Conservation (phyloP, 192 early-diverging fungal species). For the Podila verticillata region DNA sequence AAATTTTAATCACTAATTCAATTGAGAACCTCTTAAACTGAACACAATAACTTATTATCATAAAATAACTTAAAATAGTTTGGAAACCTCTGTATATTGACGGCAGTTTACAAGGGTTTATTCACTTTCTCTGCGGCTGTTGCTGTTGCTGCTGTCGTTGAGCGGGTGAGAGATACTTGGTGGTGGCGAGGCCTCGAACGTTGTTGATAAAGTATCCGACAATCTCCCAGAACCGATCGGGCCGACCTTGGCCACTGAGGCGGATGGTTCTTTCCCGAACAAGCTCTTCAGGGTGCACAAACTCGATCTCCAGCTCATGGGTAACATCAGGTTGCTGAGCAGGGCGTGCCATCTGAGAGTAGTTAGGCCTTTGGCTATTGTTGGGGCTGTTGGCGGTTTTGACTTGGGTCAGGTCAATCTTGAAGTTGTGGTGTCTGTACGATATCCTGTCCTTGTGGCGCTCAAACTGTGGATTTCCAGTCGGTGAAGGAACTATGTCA, state of each 20-base stretch:
- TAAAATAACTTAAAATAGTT: too few species aligned
- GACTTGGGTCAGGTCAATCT: slow-evolving; percentile 92
- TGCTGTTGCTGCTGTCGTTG: slow-evolving; percentile 8
- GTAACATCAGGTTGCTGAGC: slow-evolving; percentile 55
- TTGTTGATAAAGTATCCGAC: slow-evolving; percentile 85
- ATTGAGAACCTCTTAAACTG: too few species aligned
- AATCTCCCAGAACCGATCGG: slow-evolving; percentile 75
- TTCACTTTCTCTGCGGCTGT: slow-evolving; percentile 12
- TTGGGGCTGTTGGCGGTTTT: slow-evolving; percentile 54
- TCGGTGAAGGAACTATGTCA: slow-evolving; percentile 50
- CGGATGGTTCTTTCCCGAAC: slow-evolving; percentile 73
- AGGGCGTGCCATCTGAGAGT: slow-evolving; percentile 18
- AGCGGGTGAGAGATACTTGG: slow-evolving; percentile 6
- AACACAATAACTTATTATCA: too few species aligned
- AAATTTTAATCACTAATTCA: too few species aligned
- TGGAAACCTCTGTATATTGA: too few species aligned
- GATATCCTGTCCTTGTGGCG: slow-evolving; percentile 91
- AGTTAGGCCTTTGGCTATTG: slow-evolving; percentile 3
- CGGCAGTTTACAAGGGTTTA: too few species aligned
- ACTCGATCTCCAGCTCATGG: slow-evolving; percentile 90
- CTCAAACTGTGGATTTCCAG: slow-evolving; percentile 59
- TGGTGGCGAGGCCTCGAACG: slow-evolving; percentile 64
- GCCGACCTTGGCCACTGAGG: slow-evolving; percentile 39
- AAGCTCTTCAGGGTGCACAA: slow-evolving; percentile 65
- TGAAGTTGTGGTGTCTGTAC: slow-evolving; percentile 84